Base-by-base conservation (phyloP, 2,329 filamentous ascomycete species). In the Trichoderma atroviride region DNA sequence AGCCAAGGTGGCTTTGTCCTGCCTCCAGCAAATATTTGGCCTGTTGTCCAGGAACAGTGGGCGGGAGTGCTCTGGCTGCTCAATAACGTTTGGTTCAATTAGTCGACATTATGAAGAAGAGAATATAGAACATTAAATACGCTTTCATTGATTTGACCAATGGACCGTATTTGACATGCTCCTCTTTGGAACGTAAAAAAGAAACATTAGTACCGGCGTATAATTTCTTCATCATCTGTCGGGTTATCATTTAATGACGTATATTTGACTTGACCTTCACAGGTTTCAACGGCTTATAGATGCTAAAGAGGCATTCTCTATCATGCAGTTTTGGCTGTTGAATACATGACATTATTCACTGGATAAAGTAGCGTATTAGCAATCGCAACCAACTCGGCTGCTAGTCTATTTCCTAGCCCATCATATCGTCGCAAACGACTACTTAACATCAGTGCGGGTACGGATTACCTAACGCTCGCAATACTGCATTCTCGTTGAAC, bases 21-120 rank as follows among this genome's bases (percentile, higher is more conserved):
- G 19, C 52, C 62, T 5, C 62, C 62, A 11, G 62, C 57, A 47
- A 47, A 57, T 2, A 65, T 65, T 10, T 65, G 62, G 62, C 62
- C 62, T 4, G 62, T 65, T 40, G 62, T 65, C 7, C 29, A 65
- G n/a, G 53, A 65, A 37, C 62, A 65, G 27, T 65, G 62, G 62
- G 62, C 62, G 4, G 62, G 52, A 13, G 62, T 24, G 37, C 11
- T 57, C 1, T 65, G 62, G 62, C n/a, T 65, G 35, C 53, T 65
- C 2, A 65, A 65, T 33, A 57, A 65, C 31, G 62, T 65, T 31
- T 65, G 62, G 62, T 14, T 57, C 14, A 57, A 65, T 16, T 65
- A 57, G 43, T n/a, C 3, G 43, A 43, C 13, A 37, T 11, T 37
- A 14, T 9, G 35, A 0, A 9, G 0, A 37, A 37, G 13, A 37